These are phyloP conservation scores for Pseudogymnoascus verrucosus DNA, from an alignment of 2,329 filamentous ascomycete genomes.

Conservation along the genomic window DNA sequence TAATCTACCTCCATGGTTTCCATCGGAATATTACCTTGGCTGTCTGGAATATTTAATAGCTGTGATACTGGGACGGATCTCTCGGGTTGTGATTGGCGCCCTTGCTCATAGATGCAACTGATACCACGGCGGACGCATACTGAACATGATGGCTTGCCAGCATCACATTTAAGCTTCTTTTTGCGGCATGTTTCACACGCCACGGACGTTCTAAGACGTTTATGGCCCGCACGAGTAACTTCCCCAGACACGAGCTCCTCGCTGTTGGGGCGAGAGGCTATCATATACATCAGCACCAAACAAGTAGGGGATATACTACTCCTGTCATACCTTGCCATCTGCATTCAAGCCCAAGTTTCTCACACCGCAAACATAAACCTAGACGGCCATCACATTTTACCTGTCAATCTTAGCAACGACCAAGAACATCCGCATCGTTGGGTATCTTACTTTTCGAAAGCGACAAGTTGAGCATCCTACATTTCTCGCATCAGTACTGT, in stretches of 20 bases:
- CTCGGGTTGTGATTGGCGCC: slow-evolving; percentile 7
- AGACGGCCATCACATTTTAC: slow-evolving; percentile 10
- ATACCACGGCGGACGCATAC: not conserved
- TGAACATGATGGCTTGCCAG: slow-evolving; percentile 3
- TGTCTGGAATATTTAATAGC: not conserved
- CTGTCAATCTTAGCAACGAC: not conserved
- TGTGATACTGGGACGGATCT: not conserved
- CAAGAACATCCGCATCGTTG: not conserved
- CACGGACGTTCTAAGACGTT: slow-evolving; percentile 4
- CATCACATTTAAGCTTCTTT: slow-evolving; percentile 8
- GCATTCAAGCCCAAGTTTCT: slow-evolving; percentile 8
- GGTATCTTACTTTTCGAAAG: not conserved
- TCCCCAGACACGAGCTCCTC: not conserved
- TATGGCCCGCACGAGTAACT: slow-evolving; percentile 3
- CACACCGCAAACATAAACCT: not conserved
- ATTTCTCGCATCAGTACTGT: slow-evolving; percentile 20
- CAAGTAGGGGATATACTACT: not conserved
- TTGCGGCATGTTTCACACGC: slow-evolving; percentile 9
- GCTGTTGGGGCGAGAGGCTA: not conserved
- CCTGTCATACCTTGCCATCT: slow-evolving; percentile 7
- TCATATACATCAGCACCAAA: not conserved
- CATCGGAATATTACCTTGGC: not conserved
- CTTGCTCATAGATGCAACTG: slow-evolving; percentile 1
- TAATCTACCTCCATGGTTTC: not conserved
- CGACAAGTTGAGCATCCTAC: not conserved